Evolutionary conservation across 2,329 filamentous ascomycete species (phyloP).

Genomic region (Exophiala xenobiotica): DNA sequence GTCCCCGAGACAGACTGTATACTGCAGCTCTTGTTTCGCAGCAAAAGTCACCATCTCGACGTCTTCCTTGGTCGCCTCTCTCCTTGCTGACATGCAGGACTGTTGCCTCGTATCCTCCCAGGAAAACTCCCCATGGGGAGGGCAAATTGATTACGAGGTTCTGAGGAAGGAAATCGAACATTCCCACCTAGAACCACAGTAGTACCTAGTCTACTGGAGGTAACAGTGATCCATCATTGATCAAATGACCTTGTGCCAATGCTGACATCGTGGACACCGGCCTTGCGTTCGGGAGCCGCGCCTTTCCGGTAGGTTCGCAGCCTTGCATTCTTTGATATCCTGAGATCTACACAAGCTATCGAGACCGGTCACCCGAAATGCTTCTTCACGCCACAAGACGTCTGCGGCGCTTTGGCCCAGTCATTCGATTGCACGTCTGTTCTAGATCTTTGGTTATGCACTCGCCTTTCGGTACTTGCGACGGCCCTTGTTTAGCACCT

Average conservation of each 20-base stretch:
- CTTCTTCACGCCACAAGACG: slow-evolving; percentile 10
- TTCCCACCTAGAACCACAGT: too few species aligned
- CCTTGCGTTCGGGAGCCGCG: slow-evolving; percentile 6
- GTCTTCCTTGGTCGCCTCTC: neutral
- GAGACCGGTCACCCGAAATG: slow-evolving; percentile 1
- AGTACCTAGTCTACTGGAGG: neutral
- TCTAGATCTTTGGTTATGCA: neutral
- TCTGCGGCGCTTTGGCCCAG: neutral
- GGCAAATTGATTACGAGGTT: neutral
- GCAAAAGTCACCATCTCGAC: too few species aligned
- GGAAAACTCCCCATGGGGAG: slow-evolving; percentile 1
- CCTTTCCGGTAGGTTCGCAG: slow-evolving; percentile 21
- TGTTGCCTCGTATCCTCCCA: neutral
- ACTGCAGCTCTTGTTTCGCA: too few species aligned
- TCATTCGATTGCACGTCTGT: neutral
- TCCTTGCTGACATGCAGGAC: neutral
- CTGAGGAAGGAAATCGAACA: neutral
- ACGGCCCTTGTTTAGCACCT: neutral
- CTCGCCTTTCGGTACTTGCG: neutral
- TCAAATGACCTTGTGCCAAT: neutral
- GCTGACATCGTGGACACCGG: neutral
- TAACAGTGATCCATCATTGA: neutral
- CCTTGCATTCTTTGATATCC: slow-evolving; percentile 2
- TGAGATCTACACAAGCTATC: neutral
- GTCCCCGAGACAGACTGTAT: too few species aligned